Base-by-base conservation (phyloP, 257 asterid species). In the Thymus mandschuricus region DNA sequence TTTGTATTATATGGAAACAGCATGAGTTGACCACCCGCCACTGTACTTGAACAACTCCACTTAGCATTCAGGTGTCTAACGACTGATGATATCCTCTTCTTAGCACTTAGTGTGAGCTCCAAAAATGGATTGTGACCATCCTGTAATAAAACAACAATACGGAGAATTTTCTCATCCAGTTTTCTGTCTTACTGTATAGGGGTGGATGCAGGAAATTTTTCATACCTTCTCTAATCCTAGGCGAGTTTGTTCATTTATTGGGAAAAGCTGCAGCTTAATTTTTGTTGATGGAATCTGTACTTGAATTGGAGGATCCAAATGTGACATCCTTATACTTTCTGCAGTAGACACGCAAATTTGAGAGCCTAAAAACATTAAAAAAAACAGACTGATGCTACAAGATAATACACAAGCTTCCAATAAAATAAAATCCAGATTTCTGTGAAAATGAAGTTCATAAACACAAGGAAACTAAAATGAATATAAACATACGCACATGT, bases 211-310 rank as follows among this genome's bases (percentile, higher is more conserved):
- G 61, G 68, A 41, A 15, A 35, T 8, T 67, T 52, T 52, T 10
- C 64, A 41, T 80, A 89, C 98, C 94, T 86, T 86, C 79, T 91
- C 97, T 78, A 93, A 66, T 74, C 81, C 82, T 74, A 76, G 61
- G 46, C 89, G 92, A 38, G 79, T 86, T 9, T 65, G 69, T 70
- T 81, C 88, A 68, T 82, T 79, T 64, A 91, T 61, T 29, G 98
- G 98, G 80, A 89, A 91, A 73, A 93, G 96, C 79, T 91, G 98
- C 83, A 93, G 78, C 80, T 83, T 91, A 73, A 93, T 70, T 89
- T 87, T 93, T 75, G 78, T 64, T 76, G 86, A 80, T n/a, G 86
- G 76, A 75, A 52, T 66, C 75, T 68, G 75, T 68, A 72, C 71
- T 69, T 77, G 80, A 68, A 49, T 72, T 67, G 63, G 77, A 73